Conservation (phyloP, 176 grass and related monocot species). For the Cenchrus fungigraminus region DNA sequence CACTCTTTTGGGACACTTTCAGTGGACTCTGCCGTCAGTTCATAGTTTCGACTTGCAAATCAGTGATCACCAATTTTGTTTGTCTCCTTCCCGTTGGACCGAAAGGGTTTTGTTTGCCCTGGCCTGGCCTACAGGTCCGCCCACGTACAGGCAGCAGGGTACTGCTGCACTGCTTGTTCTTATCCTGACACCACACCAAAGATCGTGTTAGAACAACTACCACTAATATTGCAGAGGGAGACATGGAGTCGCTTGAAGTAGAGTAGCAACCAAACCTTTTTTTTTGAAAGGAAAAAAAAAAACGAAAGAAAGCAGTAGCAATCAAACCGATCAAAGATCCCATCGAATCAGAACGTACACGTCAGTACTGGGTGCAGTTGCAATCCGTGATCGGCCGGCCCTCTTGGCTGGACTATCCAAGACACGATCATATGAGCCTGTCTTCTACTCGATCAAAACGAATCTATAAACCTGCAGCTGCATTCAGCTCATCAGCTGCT, state of each 20-base stretch:
- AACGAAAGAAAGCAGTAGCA: neutral
- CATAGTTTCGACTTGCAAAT: too few species aligned
- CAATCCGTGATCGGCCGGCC: neutral
- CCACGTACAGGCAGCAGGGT: neutral
- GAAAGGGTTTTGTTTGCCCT: neutral
- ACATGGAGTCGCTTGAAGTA: neutral
- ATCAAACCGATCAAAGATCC: constrained; percentile 29
- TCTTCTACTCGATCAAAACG: neutral
- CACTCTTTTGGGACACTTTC: neutral
- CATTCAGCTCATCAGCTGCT: constrained; percentile 5
- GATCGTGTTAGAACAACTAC: neutral
- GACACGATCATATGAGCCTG: neutral
- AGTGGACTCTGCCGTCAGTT: too few species aligned
- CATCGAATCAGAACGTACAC: neutral
- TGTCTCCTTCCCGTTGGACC: neutral
- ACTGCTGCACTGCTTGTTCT: neutral
- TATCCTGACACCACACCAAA: neutral
- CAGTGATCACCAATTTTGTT: neutral
- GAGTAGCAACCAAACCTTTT: neutral
- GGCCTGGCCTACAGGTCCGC: neutral
- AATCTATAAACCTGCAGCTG: neutral
- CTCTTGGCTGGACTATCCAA: neutral
- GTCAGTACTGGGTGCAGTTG: neutral
- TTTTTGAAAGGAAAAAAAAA: too few species aligned
- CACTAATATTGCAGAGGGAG: neutral